Percentiles rank a stretch among this genome's conserved stretches.
Evolutionary conservation across 2,329 filamentous ascomycete species (phyloP).

Genomic region (Pseudocercospora fuligena): DNA sequence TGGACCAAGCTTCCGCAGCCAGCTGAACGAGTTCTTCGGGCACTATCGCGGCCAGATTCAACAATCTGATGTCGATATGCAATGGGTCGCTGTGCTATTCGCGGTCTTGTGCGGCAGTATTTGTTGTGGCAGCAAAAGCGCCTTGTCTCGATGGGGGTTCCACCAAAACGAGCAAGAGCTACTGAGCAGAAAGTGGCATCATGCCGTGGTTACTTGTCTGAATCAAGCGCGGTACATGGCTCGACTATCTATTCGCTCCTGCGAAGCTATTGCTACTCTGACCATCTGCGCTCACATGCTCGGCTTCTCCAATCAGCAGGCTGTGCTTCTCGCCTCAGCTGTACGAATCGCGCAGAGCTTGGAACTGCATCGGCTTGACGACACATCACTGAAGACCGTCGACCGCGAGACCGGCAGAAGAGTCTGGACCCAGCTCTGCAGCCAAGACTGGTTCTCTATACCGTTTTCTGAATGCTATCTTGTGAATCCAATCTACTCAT

Average conservation of each 20-base stretch:
- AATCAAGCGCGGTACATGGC: slow-evolving; percentile 13
- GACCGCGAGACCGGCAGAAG: neutral
- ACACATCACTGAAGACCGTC: neutral
- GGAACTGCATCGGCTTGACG: slow-evolving; percentile 6
- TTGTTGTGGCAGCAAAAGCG: slow-evolving; percentile 12
- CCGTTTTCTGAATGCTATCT: slow-evolving; percentile 19
- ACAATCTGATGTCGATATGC: slow-evolving; percentile 6
- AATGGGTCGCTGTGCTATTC: slow-evolving; percentile 20
- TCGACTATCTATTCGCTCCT: slow-evolving; percentile 13
- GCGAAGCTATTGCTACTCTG: slow-evolving; percentile 19
- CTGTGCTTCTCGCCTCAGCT: slow-evolving; percentile 22
- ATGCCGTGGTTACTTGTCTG: slow-evolving; percentile 14
- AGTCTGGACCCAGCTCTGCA: slow-evolving; percentile 7
- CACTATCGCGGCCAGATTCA: slow-evolving; percentile 3
- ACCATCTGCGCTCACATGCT: slow-evolving; percentile 25
- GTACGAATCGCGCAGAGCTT: slow-evolving; percentile 19
- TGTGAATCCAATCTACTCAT: slow-evolving; percentile 13
- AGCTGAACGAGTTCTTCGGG: slow-evolving; percentile 10
- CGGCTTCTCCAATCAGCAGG: slow-evolving; percentile 21
- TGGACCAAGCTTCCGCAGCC: slow-evolving; percentile 11
- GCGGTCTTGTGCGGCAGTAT: slow-evolving; percentile 17
- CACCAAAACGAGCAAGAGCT: slow-evolving; percentile 5
- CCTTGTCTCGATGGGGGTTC: slow-evolving; percentile 10
- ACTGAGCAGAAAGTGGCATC: slow-evolving; percentile 16
- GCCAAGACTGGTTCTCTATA: slow-evolving; percentile 16